These are phyloP conservation scores for Myxozyma geophila DNA, from an alignment of 805 yeast species.

Conservation along the genomic window DNA sequence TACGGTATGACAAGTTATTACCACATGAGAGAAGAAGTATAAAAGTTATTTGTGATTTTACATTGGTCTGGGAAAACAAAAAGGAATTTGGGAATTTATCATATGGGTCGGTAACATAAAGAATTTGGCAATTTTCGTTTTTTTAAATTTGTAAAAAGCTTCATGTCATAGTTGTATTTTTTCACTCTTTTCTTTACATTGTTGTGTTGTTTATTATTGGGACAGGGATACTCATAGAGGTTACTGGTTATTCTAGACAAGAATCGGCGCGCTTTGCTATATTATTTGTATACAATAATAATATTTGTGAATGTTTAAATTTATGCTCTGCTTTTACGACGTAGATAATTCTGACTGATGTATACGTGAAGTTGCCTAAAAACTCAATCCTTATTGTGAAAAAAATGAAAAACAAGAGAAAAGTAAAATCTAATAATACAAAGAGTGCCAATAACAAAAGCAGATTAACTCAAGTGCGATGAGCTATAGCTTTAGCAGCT, in stretches of 20 bases:
- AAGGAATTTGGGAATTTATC: constrained; percentile 23
- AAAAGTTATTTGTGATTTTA: constrained; percentile 24
- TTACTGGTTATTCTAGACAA: constrained; percentile 26
- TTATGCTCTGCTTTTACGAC: background rate
- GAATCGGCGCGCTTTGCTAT: constrained; percentile 25
- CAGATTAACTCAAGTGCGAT: background rate
- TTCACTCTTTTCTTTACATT: constrained; percentile 3
- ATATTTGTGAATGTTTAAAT: background rate
- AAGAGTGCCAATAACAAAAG: background rate
- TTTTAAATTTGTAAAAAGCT: background rate
- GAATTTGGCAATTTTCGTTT: constrained; percentile 14
- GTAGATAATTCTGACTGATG: background rate
- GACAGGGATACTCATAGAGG: constrained; percentile 30
- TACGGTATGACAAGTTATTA: background rate
- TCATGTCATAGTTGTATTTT: background rate
- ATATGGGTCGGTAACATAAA: constrained; percentile 19
- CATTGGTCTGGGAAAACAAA: constrained; percentile 25
- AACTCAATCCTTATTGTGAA: background rate
- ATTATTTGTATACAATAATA: background rate
- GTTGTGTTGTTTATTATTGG: constrained; percentile 19
- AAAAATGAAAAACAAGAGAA: background rate
- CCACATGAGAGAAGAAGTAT: constrained; percentile 11
- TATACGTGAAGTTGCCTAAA: background rate
- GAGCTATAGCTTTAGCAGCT: background rate
- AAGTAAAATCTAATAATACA: constrained; percentile 5